Base-by-base conservation (phyloP, 441 rosid genomes). In the Melastoma candidum region DNA sequence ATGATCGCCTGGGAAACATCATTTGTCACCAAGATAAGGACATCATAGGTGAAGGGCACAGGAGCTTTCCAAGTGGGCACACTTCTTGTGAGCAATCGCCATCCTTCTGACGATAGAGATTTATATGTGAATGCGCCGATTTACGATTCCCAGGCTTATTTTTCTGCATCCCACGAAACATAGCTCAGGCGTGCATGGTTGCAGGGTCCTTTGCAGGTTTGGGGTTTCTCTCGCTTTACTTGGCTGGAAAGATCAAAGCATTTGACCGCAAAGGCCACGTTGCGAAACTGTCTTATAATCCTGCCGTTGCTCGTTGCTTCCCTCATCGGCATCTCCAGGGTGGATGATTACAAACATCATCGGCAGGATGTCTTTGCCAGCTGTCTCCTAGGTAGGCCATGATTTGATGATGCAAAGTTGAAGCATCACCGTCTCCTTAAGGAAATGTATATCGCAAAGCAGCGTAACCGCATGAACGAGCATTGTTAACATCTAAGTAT, bases 181-280 rank as follows among this genome's bases (percentile, higher is more conserved):
- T 17, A 17, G 22, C 22, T 17, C 22, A 17, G 22, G 22, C 22
- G 22, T 17, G 22, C 22, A 17, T 17, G 22, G 22, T 17, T 44
- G 48, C 49, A 59, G 57, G 49, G 27, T 44, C 63, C 49, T 59
- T 59, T 59, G 56, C 63, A 0, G 63, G 63, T 51, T 48, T 59
- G 12, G 50, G 50, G 17, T 59, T 59, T 32, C 13, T 59, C n/a
- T 51, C 57, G 2, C 57, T 59, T 27, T 59, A 59, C 24, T 50
- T 41, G 14, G 49, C 63, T 44, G 63, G 63, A 3, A 59, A 59
- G 11, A 51, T 59, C 4, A 11, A 51, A 29, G 56, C 56, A 44
- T 44, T 59, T 43, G 50, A 46, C 25, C 44, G 12, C 17, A 51
- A 29, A 26, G 63, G 57, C 29, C 56, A 51, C 46, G 29, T 51